A percentile compares a stretch with the other conserved stretches of the same genome.
Evolutionary conservation across 768 basidiomycete species (phyloP).

Genomic region (Lentinus tigrinus): DNA sequence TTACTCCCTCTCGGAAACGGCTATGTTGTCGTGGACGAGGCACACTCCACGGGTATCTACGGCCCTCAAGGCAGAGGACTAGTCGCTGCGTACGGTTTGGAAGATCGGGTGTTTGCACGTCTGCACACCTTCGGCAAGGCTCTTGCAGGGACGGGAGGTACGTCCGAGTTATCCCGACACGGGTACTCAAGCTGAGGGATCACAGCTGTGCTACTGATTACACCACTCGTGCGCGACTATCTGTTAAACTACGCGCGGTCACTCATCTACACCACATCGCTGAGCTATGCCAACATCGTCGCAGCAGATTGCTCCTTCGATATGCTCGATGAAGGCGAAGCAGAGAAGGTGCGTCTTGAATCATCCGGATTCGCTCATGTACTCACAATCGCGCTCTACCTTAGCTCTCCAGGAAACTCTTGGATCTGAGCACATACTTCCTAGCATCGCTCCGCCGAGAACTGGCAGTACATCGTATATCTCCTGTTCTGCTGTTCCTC

Average conservation of each 20-base stretch:
- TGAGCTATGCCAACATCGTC: conserved; percentile 73
- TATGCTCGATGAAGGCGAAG: conserved; percentile 65
- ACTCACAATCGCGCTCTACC: conserved; percentile 1
- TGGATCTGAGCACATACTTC: conserved; percentile 43
- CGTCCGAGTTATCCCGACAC: conserved; percentile 29
- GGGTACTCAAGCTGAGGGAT: background rate
- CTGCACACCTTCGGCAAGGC: conserved; percentile 95
- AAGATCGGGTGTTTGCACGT: conserved; percentile 69
- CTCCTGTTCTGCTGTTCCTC: conserved; percentile 29
- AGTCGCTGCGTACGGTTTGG: conserved; percentile 67
- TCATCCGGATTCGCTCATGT: conserved; percentile 26
- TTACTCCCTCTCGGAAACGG: conserved; percentile 61
- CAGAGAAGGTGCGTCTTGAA: conserved; percentile 45
- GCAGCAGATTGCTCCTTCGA: conserved; percentile 80
- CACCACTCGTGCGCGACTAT: conserved; percentile 72
- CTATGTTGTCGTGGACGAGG: conserved; percentile 86
- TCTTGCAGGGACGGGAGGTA: conserved; percentile 81
- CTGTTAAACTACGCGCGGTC: conserved; percentile 90
- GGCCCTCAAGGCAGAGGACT: conserved; percentile 76
- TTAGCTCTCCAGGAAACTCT: conserved; percentile 38
- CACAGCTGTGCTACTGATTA: conserved; percentile 78
- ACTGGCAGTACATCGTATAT: conserved; percentile 27
- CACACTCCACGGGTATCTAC: conserved; percentile 90
- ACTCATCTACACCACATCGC: conserved; percentile 88
- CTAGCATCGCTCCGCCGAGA: conserved; percentile 29